phyloP scores from a whole-genome alignment of 805 yeast genomes.

The Kazachstania kunashirensis region DNA sequence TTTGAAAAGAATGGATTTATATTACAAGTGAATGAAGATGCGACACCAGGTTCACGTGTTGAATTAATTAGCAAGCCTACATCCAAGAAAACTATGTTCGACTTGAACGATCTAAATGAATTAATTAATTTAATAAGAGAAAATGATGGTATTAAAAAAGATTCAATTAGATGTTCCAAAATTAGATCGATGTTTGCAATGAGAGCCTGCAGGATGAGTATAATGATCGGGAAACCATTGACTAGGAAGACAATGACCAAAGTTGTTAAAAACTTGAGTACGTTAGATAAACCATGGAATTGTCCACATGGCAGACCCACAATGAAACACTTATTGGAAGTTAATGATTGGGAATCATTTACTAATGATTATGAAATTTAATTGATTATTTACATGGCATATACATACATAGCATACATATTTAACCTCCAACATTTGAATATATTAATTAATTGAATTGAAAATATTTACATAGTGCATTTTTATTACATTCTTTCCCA shows the following conservation, averaged over 20 bases:
- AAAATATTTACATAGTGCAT: not conserved
- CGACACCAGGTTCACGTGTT: slow-evolving; percentile 48
- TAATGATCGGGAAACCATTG: slow-evolving; percentile 83
- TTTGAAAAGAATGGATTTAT: slow-evolving; percentile 75
- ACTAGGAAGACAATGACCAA: slow-evolving; percentile 48
- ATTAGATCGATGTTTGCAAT: slow-evolving; percentile 79
- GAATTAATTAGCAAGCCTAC: slow-evolving; percentile 57
- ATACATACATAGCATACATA: not conserved
- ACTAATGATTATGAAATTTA: slow-evolving; percentile 1
- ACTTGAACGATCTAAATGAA: slow-evolving; percentile 59
- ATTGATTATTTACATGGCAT: not conserved
- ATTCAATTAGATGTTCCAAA: slow-evolving; percentile 52
- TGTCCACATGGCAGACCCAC: slow-evolving; percentile 98
- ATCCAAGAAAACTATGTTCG: slow-evolving; percentile 62
- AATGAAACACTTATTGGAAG: slow-evolving; percentile 74
- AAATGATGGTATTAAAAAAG: slow-evolving; percentile 35
- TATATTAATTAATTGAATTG: not conserved
- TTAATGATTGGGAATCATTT: slow-evolving; percentile 18
- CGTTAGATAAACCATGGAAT: slow-evolving; percentile 87
- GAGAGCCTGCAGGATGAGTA: slow-evolving; percentile 90
- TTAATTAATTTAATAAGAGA: slow-evolving; percentile 58
- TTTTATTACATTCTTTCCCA: too few relatives aligned
- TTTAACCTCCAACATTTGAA: too few relatives aligned
- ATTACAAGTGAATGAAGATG: slow-evolving; percentile 40
- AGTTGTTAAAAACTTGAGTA: slow-evolving; percentile 59